These are phyloP conservation scores for Ophiosphaerella herpotricha DNA, from an alignment of 2,329 filamentous ascomycete genomes.

Conservation along the genomic window DNA sequence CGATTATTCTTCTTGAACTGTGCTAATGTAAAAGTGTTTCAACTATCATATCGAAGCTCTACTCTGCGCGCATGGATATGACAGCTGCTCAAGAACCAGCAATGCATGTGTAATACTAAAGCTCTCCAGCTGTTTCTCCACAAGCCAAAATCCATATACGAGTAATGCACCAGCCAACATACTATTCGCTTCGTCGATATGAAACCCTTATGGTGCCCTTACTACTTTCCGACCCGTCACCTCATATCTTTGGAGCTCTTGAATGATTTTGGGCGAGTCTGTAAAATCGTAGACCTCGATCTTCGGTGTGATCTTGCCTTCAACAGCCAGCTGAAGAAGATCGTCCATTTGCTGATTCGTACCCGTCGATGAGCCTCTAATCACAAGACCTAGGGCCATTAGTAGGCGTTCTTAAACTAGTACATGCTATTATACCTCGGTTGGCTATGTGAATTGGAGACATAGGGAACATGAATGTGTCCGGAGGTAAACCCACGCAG, in stretches of 20 bases:
- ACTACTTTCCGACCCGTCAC: slow-evolving; percentile 45
- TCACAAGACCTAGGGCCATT: slow-evolving; percentile 42
- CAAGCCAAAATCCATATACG: too few species aligned
- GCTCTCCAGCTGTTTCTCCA: too few species aligned
- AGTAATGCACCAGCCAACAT: too few species aligned
- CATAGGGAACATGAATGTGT: slow-evolving; percentile 51
- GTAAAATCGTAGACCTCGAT: slow-evolving; percentile 44
- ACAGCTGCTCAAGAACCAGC: too few species aligned
- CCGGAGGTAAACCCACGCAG: slow-evolving; percentile 53
- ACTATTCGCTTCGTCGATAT: too few species aligned
- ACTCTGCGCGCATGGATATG: too few species aligned
- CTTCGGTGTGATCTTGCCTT: slow-evolving; percentile 48
- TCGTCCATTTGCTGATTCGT: slow-evolving; percentile 53
- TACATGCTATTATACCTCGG: slow-evolving; percentile 36
- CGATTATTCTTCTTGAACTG: too few species aligned
- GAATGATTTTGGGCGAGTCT: slow-evolving; percentile 43
- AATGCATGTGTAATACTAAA: too few species aligned
- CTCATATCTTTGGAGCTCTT: slow-evolving; percentile 41
- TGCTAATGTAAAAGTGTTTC: too few species aligned
- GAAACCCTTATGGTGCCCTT: slow-evolving; percentile 22
- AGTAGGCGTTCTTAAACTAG: neutral
- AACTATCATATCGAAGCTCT: too few species aligned
- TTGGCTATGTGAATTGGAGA: slow-evolving; percentile 55
- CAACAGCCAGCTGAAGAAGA: slow-evolving; percentile 49
- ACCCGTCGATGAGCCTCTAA: slow-evolving; percentile 54